Evolutionary conservation across 192 early-diverging fungal genomes (phyloP).

Genomic region (Allomyces macrogynus): DNA sequence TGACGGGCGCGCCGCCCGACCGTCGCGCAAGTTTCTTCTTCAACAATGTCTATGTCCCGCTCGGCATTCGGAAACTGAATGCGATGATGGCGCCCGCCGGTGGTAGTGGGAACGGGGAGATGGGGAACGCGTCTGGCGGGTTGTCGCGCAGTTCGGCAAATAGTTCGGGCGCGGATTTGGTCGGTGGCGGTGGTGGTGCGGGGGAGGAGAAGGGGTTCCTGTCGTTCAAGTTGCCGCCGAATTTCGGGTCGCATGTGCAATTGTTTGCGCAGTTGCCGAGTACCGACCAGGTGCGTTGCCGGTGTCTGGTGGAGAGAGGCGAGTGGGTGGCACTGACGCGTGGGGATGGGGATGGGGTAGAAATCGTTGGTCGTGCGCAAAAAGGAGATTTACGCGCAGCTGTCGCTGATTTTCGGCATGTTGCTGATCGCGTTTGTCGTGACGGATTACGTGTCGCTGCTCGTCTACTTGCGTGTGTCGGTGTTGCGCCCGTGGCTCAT

Average conservation of each 20-base stretch:
- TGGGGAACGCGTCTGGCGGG: neutral
- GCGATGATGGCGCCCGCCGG: neutral
- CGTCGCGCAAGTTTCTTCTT: neutral
- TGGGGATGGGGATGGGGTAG: too few species aligned
- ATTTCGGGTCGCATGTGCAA: neutral
- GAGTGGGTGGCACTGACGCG: too few species aligned
- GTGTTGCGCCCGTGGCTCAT: conserved; percentile 7
- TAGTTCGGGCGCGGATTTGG: neutral
- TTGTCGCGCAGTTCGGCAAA: neutral
- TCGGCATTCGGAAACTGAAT: neutral
- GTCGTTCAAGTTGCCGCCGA: neutral
- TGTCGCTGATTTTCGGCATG: conserved; percentile 6
- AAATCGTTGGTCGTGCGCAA: neutral
- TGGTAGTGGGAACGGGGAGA: neutral
- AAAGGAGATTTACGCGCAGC: conserved; percentile 10
- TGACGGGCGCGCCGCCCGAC: neutral
- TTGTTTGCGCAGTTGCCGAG: neutral
- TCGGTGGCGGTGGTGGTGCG: neutral
- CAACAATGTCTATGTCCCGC: neutral
- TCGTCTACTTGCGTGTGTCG: conserved; percentile 1
- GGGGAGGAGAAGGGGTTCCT: neutral
- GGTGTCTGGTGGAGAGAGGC: too few species aligned
- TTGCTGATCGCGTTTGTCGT: conserved; percentile 6
- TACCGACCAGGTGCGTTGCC: too few species aligned
- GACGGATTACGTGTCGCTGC: conserved; percentile 5